These are phyloP conservation scores for Globisporangium okanoganense DNA, from an alignment of 352 stramenopile genomes.

Conservation along the genomic window DNA sequence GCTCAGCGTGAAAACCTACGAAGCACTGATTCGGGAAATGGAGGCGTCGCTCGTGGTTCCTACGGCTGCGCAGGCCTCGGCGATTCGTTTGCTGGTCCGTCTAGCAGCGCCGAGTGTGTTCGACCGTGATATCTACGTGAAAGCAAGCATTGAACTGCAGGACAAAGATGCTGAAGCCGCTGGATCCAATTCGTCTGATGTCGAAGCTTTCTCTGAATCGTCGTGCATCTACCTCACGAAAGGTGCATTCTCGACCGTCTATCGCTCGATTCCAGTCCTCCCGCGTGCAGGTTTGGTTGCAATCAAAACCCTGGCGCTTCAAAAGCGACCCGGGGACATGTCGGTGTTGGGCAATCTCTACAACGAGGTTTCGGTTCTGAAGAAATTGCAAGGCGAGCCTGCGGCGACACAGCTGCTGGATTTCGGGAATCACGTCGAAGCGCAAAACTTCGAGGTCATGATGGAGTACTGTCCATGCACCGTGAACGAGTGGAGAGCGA, in stretches of 20 bases:
- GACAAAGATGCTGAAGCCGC: conserved; percentile 3
- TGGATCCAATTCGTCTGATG: background rate
- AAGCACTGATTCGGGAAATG: conserved; percentile 30
- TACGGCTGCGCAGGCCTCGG: conserved; percentile 20
- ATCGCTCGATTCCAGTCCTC: conserved; percentile 24
- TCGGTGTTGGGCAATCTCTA: conserved; percentile 42
- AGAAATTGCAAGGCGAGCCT: conserved; percentile 37
- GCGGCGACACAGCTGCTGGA: conserved; percentile 57
- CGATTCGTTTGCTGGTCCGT: conserved; percentile 29
- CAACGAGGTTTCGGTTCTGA: conserved; percentile 52
- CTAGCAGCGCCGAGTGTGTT: conserved; percentile 38
- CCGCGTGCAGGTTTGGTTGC: conserved; percentile 20
- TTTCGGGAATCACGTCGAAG: conserved; percentile 40
- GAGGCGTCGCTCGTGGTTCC: conserved; percentile 24
- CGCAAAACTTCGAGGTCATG: conserved; percentile 47
- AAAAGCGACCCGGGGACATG: conserved; percentile 35
- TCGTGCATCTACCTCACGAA: conserved; percentile 35
- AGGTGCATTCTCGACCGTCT: conserved; percentile 47
- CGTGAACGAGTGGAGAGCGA: conserved; percentile 39
- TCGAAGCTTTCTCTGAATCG: background rate
- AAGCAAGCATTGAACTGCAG: background rate
- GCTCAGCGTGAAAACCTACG: conserved; percentile 21
- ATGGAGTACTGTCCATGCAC: conserved; percentile 58
- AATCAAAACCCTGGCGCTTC: conserved; percentile 50
- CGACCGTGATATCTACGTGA: conserved; percentile 34